Conservation (phyloP, 2,329 filamentous ascomycete species). For the Tolypocladium nubicola region DNA sequence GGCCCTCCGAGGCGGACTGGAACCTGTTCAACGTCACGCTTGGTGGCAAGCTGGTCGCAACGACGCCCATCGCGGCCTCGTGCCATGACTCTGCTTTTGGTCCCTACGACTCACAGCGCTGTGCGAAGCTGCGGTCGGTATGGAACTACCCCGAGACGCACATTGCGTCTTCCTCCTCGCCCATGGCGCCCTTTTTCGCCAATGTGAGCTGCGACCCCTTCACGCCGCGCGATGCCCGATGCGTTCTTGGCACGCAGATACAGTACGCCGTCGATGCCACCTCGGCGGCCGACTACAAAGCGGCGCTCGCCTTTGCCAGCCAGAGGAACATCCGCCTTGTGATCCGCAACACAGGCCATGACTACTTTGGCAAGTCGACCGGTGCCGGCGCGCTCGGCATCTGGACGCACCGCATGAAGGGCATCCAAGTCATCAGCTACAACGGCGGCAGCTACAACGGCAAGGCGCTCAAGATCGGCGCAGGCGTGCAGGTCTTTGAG, state of each 20-base stretch:
- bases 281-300: conserved; percentile 16
- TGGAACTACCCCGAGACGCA: conserved; percentile 25
- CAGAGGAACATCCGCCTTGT: conserved; percentile 25
- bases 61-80: conserved; percentile 37
- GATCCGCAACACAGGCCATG: conserved; percentile 21
- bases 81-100: conserved; percentile 41
- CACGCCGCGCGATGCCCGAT: conserved; percentile 23
- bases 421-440: conserved; percentile 28
- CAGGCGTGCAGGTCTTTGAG: conserved; percentile 41
- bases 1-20: conserved; percentile 39
- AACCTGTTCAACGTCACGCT: conserved; percentile 38
- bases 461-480: conserved; percentile 39
- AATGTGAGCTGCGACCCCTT: conserved; percentile 28
- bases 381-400: conserved; percentile 28
- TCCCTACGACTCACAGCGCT: conserved; percentile 12
- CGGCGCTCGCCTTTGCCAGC: conserved; percentile 24
- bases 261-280: conserved; percentile 26
- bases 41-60: conserved; percentile 37
- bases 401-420: conserved; percentile 29
- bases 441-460: conserved; percentile 35
- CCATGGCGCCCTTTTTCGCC: conserved; percentile 27
- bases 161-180: conserved; percentile 24
- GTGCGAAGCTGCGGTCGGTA: conserved; percentile 26
- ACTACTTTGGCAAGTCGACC: conserved; percentile 22
- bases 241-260: conserved; percentile 32